Conservation (phyloP, 1,139 yeast species). For the Candida labiduridarum region DNA sequence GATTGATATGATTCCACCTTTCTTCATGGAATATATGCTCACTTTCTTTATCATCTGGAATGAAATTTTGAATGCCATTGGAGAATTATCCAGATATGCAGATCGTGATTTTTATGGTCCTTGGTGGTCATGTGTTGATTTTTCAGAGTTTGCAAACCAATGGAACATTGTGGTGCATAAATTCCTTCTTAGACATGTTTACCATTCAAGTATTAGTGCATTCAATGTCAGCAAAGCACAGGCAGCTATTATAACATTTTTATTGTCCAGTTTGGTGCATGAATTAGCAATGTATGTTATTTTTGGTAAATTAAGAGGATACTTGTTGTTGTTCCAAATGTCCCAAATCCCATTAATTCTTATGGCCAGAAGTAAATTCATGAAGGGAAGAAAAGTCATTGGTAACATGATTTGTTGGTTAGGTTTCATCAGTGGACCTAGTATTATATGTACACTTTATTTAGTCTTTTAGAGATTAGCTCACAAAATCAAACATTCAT, state of each 20-base stretch:
- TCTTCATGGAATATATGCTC: conserved; percentile 69
- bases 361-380: conserved; percentile 50
- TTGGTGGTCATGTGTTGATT: conserved; percentile 96
- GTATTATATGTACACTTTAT: conserved; percentile 83
- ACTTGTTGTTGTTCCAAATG: conserved; percentile 81
- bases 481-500: background rate
- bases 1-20: conserved; percentile 80
- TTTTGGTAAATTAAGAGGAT: conserved; percentile 78
- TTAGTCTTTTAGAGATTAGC: conserved; percentile 56
- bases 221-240: conserved; percentile 61
- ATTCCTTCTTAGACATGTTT: conserved; percentile 87
- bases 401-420: conserved; percentile 91
- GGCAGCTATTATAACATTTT: conserved; percentile 82
- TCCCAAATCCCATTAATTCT: conserved; percentile 69
- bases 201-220: conserved; percentile 85
- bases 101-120: conserved; percentile 93
- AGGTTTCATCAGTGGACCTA: conserved; percentile 89
- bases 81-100: conserved; percentile 82
- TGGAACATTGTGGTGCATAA: conserved; percentile 98
- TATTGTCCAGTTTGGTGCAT: conserved; percentile 80
- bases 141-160: conserved; percentile 91
- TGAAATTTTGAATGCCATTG: conserved; percentile 82
- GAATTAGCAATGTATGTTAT: conserved; percentile 92
- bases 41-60: conserved; percentile 95
- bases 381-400: conserved; percentile 58